A percentile compares a stretch with the other conserved stretches of the same genome.
These are phyloP conservation scores for Rhizopogon vinicolor DNA, from an alignment of 768 basidiomycete genomes.

Conservation along the genomic window DNA sequence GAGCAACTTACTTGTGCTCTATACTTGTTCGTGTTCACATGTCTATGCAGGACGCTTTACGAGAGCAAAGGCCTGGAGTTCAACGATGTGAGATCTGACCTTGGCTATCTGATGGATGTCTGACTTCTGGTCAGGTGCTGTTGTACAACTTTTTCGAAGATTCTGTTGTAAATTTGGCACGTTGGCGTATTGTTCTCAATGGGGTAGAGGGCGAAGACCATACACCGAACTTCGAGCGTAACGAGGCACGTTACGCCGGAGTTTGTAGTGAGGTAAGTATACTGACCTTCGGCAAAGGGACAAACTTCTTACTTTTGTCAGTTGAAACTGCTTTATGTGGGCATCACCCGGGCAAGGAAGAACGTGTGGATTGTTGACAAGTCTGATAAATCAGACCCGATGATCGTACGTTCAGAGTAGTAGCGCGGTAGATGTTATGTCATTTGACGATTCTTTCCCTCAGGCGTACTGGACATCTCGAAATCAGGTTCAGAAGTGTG, in stretches of 20 bases:
- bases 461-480: constrained; percentile 50
- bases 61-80: constrained; percentile 28
- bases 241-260: constrained; percentile 45
- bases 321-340: constrained; percentile 70
- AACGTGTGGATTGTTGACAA: constrained; percentile 69
- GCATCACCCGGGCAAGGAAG: constrained; percentile 63
- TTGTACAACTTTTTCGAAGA: constrained; percentile 74
- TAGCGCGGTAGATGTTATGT: too few relatives aligned
- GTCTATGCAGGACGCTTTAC: constrained; percentile 21
- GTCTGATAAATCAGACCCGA: constrained; percentile 50
- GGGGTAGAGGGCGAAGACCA: constrained; percentile 14
- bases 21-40: background rate
- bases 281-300: background rate
- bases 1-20: constrained; percentile 11
- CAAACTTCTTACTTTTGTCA: constrained; percentile 15
- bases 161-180: constrained; percentile 43
- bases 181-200: constrained; percentile 60
- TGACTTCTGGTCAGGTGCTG: constrained; percentile 44
- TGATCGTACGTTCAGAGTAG: constrained; percentile 39
- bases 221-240: background rate
- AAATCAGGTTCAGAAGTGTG: constrained; percentile 43
- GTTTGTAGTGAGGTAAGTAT: constrained; percentile 53
- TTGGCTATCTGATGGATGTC: background rate
- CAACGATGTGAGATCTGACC: constrained; percentile 10
- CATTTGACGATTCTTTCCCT: background rate